Conservation (phyloP, 2,329 filamentous ascomycete species). For the Hypocrella siamensis region DNA sequence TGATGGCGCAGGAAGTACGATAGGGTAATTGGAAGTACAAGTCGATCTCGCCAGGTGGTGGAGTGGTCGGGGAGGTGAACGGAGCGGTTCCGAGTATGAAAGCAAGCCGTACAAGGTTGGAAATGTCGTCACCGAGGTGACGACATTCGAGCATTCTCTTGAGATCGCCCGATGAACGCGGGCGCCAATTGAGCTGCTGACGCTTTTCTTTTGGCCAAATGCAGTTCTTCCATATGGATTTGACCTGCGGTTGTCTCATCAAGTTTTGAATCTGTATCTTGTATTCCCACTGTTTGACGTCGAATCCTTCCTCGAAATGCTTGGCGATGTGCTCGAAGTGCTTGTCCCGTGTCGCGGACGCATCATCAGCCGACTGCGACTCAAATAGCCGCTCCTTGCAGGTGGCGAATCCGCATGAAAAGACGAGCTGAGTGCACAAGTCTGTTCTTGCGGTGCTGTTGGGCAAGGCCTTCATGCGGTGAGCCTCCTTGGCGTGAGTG, state of each 20-base stretch:
- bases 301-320: slow-evolving; percentile 27
- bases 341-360: slow-evolving; percentile 21
- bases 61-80: slow-evolving; percentile 18
- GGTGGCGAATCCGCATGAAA: slow-evolving; percentile 24
- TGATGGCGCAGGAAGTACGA: slow-evolving; percentile 19
- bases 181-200: slow-evolving; percentile 22
- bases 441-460: slow-evolving; percentile 24
- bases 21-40: slow-evolving; percentile 21
- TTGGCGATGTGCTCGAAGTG: slow-evolving; percentile 31
- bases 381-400: slow-evolving; percentile 28
- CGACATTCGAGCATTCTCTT: slow-evolving; percentile 28
- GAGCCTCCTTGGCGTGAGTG: slow-evolving; percentile 25
- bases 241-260: slow-evolving; percentile 25
- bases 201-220: slow-evolving; percentile 29
- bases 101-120: slow-evolving; percentile 24
- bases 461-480: slow-evolving; percentile 23
- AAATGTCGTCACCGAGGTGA: slow-evolving; percentile 24
- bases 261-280: slow-evolving; percentile 26
- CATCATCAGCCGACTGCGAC: slow-evolving; percentile 19
- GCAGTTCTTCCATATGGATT: slow-evolving; percentile 27
- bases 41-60: slow-evolving; percentile 22
- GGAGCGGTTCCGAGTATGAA: slow-evolving; percentile 26
- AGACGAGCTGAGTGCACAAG: slow-evolving; percentile 26
- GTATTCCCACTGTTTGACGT: slow-evolving; percentile 27
- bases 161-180: slow-evolving; percentile 25